Evolutionary conservation across 305 asterid genomes (phyloP).

Genomic region (Solanum hybrid): DNA sequence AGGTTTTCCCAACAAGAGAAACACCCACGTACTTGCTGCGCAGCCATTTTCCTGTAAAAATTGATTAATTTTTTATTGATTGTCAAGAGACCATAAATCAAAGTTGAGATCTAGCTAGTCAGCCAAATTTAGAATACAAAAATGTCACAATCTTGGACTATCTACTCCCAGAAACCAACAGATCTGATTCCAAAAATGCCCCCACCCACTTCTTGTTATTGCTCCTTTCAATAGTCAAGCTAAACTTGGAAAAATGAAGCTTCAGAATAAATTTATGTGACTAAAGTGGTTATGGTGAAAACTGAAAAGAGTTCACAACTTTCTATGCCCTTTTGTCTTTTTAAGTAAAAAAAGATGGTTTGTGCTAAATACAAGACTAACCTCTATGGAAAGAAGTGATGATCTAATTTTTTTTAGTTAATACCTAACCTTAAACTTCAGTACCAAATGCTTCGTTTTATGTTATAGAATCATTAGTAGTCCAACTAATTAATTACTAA

Average conservation of each 20-base stretch:
- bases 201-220: neutral
- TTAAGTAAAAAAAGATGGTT: neutral
- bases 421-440: neutral
- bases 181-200: neutral
- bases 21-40: conserved; percentile 84
- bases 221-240: neutral
- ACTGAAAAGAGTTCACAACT: neutral
- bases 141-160: neutral
- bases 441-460: neutral
- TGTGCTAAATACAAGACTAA: neutral
- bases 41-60: conserved; percentile 67
- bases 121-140: neutral
- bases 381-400: neutral
- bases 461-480: neutral
- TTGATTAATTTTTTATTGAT: neutral
- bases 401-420: neutral
- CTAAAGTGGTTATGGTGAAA: neutral
- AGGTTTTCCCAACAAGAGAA: conserved; percentile 83
- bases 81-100: neutral
- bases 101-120: neutral
- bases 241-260: neutral
- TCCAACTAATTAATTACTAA: neutral
- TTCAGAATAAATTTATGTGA: neutral
- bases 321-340: neutral
- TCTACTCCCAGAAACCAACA: neutral